A percentile compares a stretch with the other conserved stretches of the same genome.
Evolutionary conservation across 1,139 yeast genomes (phyloP).

Genomic region (Candida sanyaensis): DNA sequence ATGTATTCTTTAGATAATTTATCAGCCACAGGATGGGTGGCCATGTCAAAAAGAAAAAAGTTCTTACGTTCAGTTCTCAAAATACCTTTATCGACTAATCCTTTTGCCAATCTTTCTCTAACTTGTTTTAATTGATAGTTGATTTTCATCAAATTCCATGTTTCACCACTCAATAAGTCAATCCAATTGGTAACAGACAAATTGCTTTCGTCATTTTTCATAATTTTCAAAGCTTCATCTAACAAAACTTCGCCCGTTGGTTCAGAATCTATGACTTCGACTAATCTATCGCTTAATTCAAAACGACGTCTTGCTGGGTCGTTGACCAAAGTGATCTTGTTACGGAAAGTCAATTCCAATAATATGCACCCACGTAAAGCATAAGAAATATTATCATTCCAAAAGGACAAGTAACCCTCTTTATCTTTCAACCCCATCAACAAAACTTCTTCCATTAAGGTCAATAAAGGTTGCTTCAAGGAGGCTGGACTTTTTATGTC

Average conservation of each 20-base stretch:
- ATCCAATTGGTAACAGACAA: slow-evolving; percentile 91
- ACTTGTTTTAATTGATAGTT: slow-evolving; percentile 96
- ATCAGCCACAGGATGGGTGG: slow-evolving; percentile 96
- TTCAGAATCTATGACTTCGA: slow-evolving; percentile 82
- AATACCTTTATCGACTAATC: slow-evolving; percentile 96
- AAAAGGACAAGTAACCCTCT: slow-evolving; percentile 93
- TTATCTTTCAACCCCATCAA: slow-evolving; percentile 91
- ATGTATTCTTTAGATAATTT: slow-evolving; percentile 77
- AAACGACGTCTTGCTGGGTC: slow-evolving; percentile 93
- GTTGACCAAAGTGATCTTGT: slow-evolving; percentile 82
- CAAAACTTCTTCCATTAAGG: slow-evolving; percentile 94
- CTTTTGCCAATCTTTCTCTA: slow-evolving; percentile 93
- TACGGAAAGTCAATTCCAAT: slow-evolving; percentile 89
- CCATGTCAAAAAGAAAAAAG: slow-evolving; percentile 95
- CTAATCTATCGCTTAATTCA: slow-evolving; percentile 81
- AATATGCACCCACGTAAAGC: slow-evolving; percentile 94
- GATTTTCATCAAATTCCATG: slow-evolving; percentile 95
- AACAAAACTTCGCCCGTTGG: slow-evolving; percentile 94
- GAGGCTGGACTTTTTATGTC: slow-evolving; percentile 57
- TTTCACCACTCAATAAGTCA: slow-evolving; percentile 90
- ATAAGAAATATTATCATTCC: slow-evolving; percentile 97
- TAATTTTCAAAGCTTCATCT: slow-evolving; percentile 89
- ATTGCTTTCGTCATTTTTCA: slow-evolving; percentile 81
- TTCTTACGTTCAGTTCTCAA: slow-evolving; percentile 94
- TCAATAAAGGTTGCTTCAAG: slow-evolving; percentile 64